Conservation (phyloP, 2,329 filamentous ascomycete species). For the Paecilomyces variotii region DNA sequence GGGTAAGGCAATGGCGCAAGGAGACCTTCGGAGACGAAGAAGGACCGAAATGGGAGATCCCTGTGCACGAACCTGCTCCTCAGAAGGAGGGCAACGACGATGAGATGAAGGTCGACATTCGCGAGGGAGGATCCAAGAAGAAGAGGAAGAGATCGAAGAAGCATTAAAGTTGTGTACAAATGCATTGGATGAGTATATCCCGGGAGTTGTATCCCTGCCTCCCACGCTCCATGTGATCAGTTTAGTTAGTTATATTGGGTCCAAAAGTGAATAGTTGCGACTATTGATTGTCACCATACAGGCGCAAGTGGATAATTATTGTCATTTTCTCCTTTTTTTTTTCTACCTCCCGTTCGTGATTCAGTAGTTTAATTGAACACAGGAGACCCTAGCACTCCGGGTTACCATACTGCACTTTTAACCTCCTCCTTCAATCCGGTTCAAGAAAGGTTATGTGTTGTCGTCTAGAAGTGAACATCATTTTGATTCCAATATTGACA, state of each 20-base stretch:
- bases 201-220: background rate
- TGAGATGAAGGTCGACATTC: slow-evolving; percentile 33
- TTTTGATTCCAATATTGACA: too few species aligned
- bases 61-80: slow-evolving; percentile 7
- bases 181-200: background rate
- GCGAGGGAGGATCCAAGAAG: slow-evolving; percentile 29
- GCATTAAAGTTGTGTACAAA: slow-evolving; percentile 18
- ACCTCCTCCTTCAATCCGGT: too few species aligned
- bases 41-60: slow-evolving; percentile 32
- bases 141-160: slow-evolving; percentile 41
- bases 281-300: background rate
- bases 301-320: background rate
- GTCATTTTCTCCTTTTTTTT: background rate
- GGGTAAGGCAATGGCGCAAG: slow-evolving; percentile 76
- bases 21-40: slow-evolving; percentile 58
- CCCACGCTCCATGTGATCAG: background rate
- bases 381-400: too few species aligned
- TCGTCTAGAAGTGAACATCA: too few species aligned
- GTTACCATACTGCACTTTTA: too few species aligned
- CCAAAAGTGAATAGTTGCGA: background rate
- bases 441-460: too few species aligned
- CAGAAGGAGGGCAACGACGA: slow-evolving; percentile 15
- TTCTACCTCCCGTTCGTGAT: too few species aligned
- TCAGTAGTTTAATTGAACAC: too few species aligned
- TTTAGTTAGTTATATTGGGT: background rate